phyloP scores from a whole-genome alignment of 140 eudicot genomes.

The Erigeron philadelphicus region DNA sequence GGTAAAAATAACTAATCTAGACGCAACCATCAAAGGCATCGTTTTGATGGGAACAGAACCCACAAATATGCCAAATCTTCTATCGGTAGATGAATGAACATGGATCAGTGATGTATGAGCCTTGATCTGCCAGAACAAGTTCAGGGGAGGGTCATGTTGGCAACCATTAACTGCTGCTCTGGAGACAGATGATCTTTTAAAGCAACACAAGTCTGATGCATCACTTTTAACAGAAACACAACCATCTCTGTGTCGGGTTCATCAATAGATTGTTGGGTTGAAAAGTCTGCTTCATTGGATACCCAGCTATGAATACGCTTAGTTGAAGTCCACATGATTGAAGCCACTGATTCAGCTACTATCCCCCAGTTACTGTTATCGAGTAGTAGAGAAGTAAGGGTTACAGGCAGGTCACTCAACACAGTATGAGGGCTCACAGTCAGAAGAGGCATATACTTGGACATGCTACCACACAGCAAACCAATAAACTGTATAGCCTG shows the following conservation, averaged over 20 bases:
- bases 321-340: constrained; percentile 53
- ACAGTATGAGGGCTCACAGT: constrained; percentile 43
- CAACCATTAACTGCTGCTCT: constrained; percentile 69
- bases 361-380: constrained; percentile 44
- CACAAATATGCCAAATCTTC: not conserved
- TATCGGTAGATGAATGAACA: not conserved
- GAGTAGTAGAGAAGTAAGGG: constrained; percentile 61
- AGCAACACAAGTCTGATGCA: constrained; percentile 56
- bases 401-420: constrained; percentile 68
- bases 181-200: constrained; percentile 51
- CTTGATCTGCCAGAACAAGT: not conserved
- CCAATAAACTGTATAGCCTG: constrained; percentile 84
- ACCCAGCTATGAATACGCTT: constrained; percentile 54
- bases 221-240: constrained; percentile 45
- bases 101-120: not conserved
- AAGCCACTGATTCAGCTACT: constrained; percentile 54
- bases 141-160: constrained; percentile 50
- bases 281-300: constrained; percentile 13
- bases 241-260: constrained; percentile 39
- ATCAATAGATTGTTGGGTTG: constrained; percentile 36
- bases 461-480: constrained; percentile 65
- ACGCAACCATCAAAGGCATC: no score
- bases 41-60: no score
- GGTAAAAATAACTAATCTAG: no score
- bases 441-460: constrained; percentile 77